Conservation (phyloP, 805 yeast genomes). For the Diddensiella transvaalensis region DNA sequence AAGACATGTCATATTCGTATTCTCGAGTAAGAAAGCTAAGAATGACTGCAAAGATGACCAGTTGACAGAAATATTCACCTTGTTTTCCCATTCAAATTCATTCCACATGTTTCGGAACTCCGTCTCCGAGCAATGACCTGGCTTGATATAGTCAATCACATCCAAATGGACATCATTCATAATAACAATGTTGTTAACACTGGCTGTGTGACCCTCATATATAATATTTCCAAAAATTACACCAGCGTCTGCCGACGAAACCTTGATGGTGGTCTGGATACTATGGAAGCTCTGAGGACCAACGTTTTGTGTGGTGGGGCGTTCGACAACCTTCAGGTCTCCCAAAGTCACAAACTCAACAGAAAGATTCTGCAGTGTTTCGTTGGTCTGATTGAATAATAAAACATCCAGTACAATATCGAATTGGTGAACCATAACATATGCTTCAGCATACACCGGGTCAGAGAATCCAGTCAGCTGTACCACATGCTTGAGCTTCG, state of each 20-base stretch:
- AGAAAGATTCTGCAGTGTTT: constrained; percentile 82
- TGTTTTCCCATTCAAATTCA: constrained; percentile 99
- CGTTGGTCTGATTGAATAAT: constrained; percentile 85
- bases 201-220: constrained; percentile 93
- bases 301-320: constrained; percentile 81
- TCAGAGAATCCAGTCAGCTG: constrained; percentile 98
- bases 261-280: constrained; percentile 84
- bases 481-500: constrained; percentile 81
- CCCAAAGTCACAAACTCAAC: constrained; percentile 97
- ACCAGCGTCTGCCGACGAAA: constrained; percentile 96
- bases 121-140: constrained; percentile 84
- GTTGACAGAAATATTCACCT: constrained; percentile 62
- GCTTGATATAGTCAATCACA: constrained; percentile 95
- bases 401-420: constrained; percentile 93
- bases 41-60: constrained; percentile 71
- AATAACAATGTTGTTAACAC: constrained; percentile 83
- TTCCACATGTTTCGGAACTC: constrained; percentile 98
- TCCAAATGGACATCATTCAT: constrained; percentile 93
- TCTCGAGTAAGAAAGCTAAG: constrained; percentile 67
- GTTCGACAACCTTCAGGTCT: constrained; percentile 90
- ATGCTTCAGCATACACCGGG: constrained; percentile 97
- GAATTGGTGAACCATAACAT: constrained; percentile 91
- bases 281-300: constrained; percentile 98
- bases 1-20: constrained; percentile 90
- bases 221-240: constrained; percentile 96